Conservation (phyloP, 805 yeast species). For the Saccharomycopsis sp. region DNA sequence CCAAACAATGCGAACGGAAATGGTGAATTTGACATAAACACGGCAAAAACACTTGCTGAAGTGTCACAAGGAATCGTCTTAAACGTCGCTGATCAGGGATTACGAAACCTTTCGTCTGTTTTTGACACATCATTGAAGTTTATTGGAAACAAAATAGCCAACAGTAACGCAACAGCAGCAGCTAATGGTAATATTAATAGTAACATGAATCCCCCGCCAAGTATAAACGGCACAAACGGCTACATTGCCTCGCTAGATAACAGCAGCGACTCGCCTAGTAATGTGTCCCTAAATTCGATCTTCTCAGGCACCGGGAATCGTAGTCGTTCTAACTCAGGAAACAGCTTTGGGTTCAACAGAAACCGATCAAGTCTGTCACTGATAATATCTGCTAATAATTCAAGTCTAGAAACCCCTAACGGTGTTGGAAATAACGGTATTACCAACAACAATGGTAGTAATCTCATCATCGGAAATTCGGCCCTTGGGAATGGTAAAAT, state of each 20-base stretch:
- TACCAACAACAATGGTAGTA: not conserved
- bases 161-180: not conserved
- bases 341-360: conserved; percentile 5
- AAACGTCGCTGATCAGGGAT: conserved; percentile 19
- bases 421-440: not conserved
- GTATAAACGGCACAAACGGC: not conserved
- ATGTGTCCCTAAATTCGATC: not conserved
- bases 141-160: conserved; percentile 14
- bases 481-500: not conserved
- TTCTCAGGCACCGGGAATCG: conserved; percentile 3
- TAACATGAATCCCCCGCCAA: not conserved
- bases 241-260: not conserved
- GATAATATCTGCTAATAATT: conserved; percentile 1
- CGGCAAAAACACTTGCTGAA: not conserved
- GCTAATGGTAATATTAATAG: not conserved
- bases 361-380: conserved; percentile 10
- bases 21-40: not conserved
- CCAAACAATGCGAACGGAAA: not conserved
- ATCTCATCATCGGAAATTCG: not conserved
- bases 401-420: not conserved
- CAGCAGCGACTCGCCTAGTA: not conserved
- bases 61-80: conserved; percentile 13
- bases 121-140: conserved; percentile 19
- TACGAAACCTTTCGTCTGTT: conserved; percentile 11
- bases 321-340: conserved; percentile 15